phyloP scores from a whole-genome alignment of 805 yeast genomes.

The Wickerhamiella parazyma region DNA sequence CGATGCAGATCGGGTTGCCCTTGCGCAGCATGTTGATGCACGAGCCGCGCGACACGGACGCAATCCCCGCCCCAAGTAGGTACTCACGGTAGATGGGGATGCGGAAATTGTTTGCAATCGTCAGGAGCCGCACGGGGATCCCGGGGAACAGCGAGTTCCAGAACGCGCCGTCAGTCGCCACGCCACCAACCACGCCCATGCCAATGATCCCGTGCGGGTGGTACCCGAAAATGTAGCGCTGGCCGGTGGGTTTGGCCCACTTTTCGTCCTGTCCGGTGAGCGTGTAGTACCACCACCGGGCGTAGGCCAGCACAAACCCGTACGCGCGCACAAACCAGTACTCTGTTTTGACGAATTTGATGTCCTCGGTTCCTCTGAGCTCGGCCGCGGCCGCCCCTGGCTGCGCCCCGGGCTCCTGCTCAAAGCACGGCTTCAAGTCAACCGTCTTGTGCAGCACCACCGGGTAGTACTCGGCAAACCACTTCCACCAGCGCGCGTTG shows the following conservation, averaged over 20 bases:
- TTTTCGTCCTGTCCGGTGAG: constrained; percentile 2
- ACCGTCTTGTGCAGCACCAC: constrained; percentile 52
- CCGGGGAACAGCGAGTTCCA: constrained; percentile 68
- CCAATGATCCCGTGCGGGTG: constrained; percentile 97
- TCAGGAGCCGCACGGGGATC: constrained; percentile 61
- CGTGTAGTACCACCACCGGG: constrained; percentile 12
- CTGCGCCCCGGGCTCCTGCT: too few species aligned
- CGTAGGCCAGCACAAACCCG: not conserved
- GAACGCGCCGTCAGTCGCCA: constrained; percentile 70
- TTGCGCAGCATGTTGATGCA: constrained; percentile 49
- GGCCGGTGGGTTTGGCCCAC: constrained; percentile 37
- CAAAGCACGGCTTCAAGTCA: constrained; percentile 61
- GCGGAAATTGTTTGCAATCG: constrained; percentile 69
- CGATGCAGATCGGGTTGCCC: constrained; percentile 71
- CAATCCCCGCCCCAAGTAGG: constrained; percentile 62
- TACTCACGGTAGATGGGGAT: constrained; percentile 87
- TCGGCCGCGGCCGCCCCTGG: too few species aligned
- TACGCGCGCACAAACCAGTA: not conserved
- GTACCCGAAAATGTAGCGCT: constrained; percentile 70
- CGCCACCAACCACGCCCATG: constrained; percentile 74
- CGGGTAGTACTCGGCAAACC: constrained; percentile 72
- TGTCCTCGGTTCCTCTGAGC: not conserved
- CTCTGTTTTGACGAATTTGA: not conserved
- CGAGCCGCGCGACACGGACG: constrained; percentile 68
- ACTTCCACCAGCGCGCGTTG: constrained; percentile 46